Evolutionary conservation across 768 basidiomycete species (phyloP).

Genomic region (Strobilomyces echinocephalus): DNA sequence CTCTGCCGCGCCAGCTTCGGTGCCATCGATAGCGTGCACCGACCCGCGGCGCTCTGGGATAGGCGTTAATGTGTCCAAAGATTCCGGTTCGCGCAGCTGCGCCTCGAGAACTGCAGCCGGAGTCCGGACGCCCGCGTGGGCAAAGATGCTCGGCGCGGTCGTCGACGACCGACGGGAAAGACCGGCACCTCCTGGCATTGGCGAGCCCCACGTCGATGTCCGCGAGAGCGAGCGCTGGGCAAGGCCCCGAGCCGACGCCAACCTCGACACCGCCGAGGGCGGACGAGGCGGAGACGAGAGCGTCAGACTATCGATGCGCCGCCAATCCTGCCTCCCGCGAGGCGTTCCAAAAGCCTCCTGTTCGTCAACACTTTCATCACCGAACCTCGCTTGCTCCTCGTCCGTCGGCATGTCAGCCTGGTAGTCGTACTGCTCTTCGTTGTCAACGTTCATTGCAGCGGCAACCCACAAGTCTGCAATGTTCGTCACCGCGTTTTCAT

Average conservation of each 20-base stretch:
- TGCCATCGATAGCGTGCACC: slow-evolving; percentile 21
- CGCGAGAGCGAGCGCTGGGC: slow-evolving; percentile 32
- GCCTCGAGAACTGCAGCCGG: slow-evolving; percentile 75
- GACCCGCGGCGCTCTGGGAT: slow-evolving; percentile 46
- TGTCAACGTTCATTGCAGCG: slow-evolving; percentile 92
- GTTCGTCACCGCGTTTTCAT: slow-evolving; percentile 90
- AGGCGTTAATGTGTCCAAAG: slow-evolving; percentile 40
- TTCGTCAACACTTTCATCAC: slow-evolving; percentile 40
- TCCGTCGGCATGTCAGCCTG: slow-evolving; percentile 27
- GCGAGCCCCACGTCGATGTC: slow-evolving; percentile 31
- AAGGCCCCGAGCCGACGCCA: slow-evolving; percentile 25
- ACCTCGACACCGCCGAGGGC: slow-evolving; percentile 23
- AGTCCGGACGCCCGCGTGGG: slow-evolving; percentile 75
- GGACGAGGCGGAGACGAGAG: slow-evolving; percentile 21
- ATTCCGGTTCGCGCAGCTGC: slow-evolving; percentile 48
- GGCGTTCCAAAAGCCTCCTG: slow-evolving; percentile 26
- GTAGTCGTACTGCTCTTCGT: slow-evolving; percentile 69
- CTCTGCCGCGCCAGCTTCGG: slow-evolving; percentile 32
- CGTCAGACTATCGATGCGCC: slow-evolving; percentile 12
- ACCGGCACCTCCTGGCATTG: slow-evolving; percentile 30
- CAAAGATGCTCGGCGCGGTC: slow-evolving; percentile 70
- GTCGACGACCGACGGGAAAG: slow-evolving; percentile 49
- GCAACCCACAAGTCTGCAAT: slow-evolving; percentile 98
- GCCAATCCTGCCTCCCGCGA: slow-evolving; percentile 18
- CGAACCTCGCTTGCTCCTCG: slow-evolving; percentile 27